These are phyloP conservation scores for Diaporthe batatas DNA, from an alignment of 2,329 filamentous ascomycete species.

Conservation along the genomic window DNA sequence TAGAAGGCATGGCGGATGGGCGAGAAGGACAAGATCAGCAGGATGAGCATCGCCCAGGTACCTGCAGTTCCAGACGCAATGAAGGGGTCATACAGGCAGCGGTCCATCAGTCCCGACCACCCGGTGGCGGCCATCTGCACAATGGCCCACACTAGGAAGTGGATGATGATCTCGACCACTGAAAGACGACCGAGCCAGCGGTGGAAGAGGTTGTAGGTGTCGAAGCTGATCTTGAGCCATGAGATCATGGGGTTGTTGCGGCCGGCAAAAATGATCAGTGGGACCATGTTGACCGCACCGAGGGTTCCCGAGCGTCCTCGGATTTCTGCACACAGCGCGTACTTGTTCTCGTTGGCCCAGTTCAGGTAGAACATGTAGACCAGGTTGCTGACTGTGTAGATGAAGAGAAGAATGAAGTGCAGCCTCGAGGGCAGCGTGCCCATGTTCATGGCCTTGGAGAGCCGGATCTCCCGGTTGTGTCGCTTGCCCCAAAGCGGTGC, in stretches of 20 bases:
- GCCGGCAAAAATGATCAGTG: slow-evolving; percentile 87
- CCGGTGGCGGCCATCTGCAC: slow-evolving; percentile 77
- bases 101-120: slow-evolving; percentile 67
- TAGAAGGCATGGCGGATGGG: slow-evolving; percentile 94
- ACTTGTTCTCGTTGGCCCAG: slow-evolving; percentile 69
- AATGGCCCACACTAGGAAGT: slow-evolving; percentile 80
- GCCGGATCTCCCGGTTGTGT: slow-evolving; percentile 68
- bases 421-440: slow-evolving; percentile 76
- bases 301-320: slow-evolving; percentile 88
- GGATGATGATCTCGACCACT: slow-evolving; percentile 76
- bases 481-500: slow-evolving; percentile 75
- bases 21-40: slow-evolving; percentile 80
- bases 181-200: slow-evolving; percentile 85
- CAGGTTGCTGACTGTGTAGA: slow-evolving; percentile 72
- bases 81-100: slow-evolving; percentile 71
- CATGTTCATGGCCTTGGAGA: slow-evolving; percentile 61
- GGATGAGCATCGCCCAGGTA: slow-evolving; percentile 70
- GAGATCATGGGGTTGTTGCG: slow-evolving; percentile 93
- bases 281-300: slow-evolving; percentile 90
- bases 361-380: slow-evolving; percentile 73
- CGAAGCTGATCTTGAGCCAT: slow-evolving; percentile 88
- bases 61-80: slow-evolving; percentile 75
- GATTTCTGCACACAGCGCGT: slow-evolving; percentile 81
- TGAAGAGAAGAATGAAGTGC: slow-evolving; percentile 68
- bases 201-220: slow-evolving; percentile 94